phyloP scores from a whole-genome alignment of 169 alveolate species.

The Theileria annulata region DNA sequence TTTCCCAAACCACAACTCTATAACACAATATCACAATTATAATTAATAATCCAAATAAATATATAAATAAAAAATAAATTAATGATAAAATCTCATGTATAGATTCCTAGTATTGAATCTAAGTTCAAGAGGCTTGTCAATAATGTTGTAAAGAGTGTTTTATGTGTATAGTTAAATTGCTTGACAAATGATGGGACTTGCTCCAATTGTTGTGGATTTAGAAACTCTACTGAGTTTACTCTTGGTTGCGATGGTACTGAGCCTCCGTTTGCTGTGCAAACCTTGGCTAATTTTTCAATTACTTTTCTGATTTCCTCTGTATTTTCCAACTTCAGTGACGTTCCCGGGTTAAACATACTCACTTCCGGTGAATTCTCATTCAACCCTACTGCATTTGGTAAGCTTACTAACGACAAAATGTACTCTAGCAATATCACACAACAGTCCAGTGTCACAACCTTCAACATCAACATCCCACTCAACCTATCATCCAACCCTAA shows the following conservation, averaged over 20 bases:
- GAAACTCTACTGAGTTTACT: slow-evolving; percentile 30
- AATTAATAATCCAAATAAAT: background rate
- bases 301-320: slow-evolving; percentile 19
- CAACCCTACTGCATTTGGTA: background rate
- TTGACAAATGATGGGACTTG: slow-evolving; percentile 48
- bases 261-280: slow-evolving; percentile 53
- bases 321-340: background rate
- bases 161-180: slow-evolving; percentile 34
- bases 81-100: background rate
- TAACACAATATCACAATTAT: background rate
- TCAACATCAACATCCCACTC: slow-evolving; percentile 21
- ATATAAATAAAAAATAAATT: background rate
- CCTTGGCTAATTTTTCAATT: slow-evolving; percentile 34
- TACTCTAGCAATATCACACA: slow-evolving; percentile 48
- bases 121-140: slow-evolving; percentile 47
- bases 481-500: background rate
- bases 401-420: slow-evolving; percentile 49
- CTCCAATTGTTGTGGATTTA: slow-evolving; percentile 53
- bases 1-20: background rate
- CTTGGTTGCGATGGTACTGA: slow-evolving; percentile 15
- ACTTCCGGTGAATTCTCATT: slow-evolving; percentile 5
- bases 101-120: slow-evolving; percentile 11
- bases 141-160: slow-evolving; percentile 28
- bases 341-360: background rate
- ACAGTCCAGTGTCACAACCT: slow-evolving; percentile 51